A percentile compares a stretch with the other conserved stretches of the same genome.
Conservation (phyloP, 2,329 filamentous ascomycete genomes). For the Talaromyces sp. region DNA sequence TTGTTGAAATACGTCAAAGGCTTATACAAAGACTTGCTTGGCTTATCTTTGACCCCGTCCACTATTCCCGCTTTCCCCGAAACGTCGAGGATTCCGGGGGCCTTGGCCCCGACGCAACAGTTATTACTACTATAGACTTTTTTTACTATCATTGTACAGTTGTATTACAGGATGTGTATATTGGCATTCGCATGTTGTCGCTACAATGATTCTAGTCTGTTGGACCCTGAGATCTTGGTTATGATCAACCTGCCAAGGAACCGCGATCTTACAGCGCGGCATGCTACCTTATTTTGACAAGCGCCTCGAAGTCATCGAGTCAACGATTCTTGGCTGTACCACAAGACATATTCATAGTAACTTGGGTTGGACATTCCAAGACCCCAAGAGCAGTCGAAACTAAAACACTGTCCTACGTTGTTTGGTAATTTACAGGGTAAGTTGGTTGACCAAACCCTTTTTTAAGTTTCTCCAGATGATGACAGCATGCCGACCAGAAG, state of each 20-base stretch:
- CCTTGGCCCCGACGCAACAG: background rate
- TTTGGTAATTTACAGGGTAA: no score
- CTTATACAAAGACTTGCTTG: background rate
- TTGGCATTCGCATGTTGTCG: no score
- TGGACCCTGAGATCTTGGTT: background rate
- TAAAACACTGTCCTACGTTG: background rate
- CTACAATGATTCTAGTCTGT: background rate
- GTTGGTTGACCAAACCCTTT: no score
- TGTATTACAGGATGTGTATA: background rate
- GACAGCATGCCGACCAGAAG: background rate
- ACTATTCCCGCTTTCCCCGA: background rate
- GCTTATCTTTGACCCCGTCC: background rate
- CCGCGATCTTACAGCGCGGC: background rate
- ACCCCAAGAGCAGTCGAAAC: background rate
- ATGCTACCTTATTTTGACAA: background rate
- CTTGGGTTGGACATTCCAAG: background rate
- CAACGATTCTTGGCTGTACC: background rate
- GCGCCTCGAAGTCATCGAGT: background rate
- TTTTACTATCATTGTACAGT: background rate
- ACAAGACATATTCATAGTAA: no score
- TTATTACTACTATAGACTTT: no score
- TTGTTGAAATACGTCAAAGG: background rate
- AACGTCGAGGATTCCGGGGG: background rate
- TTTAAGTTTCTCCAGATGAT: background rate
- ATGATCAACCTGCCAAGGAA: background rate